Evolutionary conservation across 1,284 basidiomycete genomes (phyloP), one percentile per base, ranked within the genome.

Genomic region (Ganoderma multipileum): DNA sequence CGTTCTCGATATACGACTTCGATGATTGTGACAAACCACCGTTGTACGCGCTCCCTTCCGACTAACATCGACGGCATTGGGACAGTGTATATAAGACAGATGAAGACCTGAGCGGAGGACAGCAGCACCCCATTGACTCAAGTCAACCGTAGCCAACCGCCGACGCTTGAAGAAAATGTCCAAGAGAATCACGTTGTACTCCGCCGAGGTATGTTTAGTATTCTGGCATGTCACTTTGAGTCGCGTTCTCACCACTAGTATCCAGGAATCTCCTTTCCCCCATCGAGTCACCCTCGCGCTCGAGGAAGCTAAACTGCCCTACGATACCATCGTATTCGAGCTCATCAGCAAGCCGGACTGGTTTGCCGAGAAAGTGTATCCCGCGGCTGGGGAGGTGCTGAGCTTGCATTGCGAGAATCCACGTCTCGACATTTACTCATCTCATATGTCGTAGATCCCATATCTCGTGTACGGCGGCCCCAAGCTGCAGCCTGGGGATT

Each of bases 401-500:
- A 9, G 7, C 44, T 11, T 14, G 28, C n/a, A n/a, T n/a, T n/a
- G n/a, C n/a, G n/a, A n/a, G n/a, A n/a, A n/a, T n/a, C n/a, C n/a
- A n/a, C 26, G 11, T 30, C 3, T 1, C 33, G 4, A 33, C 33
- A 33, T 33, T 23, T 47, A 1, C 8, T 33, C 33, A 1, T 41
- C 39, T n/a, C 44, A 1, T 23, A 9, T 59, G n/a, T 14, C 18
- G 12, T 23, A 75, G 74, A 83, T 89, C n/a, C 89, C 88, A 7
- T 84, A 84, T 0, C 76, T 90, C 47, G 81, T 87, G 0, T 90
- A 88, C 66, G 89, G 89, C 50, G 89, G 88, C 0, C 86, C 89
- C 2, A 75, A 81, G 33, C 82, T 83, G 4, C 76, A 83, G 18
- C 82, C 86, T 0, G 85, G 86, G 57, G 76, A 85, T 7, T 61